Conservation (phyloP, 108 stramenopile species). For the Nitzschia inconspicua region DNA sequence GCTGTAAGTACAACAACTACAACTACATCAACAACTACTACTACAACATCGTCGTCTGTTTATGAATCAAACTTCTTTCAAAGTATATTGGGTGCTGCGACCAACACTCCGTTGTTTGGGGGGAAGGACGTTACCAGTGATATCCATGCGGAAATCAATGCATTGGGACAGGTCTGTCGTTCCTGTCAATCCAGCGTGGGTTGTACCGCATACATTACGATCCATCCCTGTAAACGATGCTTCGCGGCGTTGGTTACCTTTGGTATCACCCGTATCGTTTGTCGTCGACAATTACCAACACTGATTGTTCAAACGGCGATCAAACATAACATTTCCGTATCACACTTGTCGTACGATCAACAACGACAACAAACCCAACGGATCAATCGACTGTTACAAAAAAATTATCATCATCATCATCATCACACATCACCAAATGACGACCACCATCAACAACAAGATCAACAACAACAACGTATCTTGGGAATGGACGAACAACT, state of each 20-base stretch:
- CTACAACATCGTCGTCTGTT: not conserved
- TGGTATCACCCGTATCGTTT: constrained; percentile 59
- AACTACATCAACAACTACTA: too few species aligned
- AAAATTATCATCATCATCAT: not conserved
- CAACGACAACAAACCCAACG: constrained; percentile 29
- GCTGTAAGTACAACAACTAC: too few species aligned
- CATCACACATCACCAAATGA: not conserved
- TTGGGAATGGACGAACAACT: too few species aligned
- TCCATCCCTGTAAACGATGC: constrained; percentile 77
- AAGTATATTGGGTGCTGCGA: constrained; percentile 20
- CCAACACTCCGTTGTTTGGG: constrained; percentile 23
- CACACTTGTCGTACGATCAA: constrained; percentile 10
- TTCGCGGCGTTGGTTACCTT: constrained; percentile 51
- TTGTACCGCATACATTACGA: constrained; percentile 55
- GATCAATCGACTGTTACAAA: constrained; percentile 18
- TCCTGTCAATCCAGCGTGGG: constrained; percentile 1
- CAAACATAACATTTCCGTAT: not conserved
- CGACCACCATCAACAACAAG: not conserved
- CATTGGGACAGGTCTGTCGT: constrained; percentile 41
- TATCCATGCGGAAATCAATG: constrained; percentile 69
- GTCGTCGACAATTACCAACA: constrained; percentile 10
- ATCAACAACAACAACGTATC: not conserved
- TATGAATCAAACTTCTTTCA: constrained; percentile 1
- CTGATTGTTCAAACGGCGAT: constrained; percentile 5
- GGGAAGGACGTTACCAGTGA: constrained; percentile 41